Evolutionary conservation across 331 rosid genomes (phyloP).

Genomic region (Ulmus americana): DNA sequence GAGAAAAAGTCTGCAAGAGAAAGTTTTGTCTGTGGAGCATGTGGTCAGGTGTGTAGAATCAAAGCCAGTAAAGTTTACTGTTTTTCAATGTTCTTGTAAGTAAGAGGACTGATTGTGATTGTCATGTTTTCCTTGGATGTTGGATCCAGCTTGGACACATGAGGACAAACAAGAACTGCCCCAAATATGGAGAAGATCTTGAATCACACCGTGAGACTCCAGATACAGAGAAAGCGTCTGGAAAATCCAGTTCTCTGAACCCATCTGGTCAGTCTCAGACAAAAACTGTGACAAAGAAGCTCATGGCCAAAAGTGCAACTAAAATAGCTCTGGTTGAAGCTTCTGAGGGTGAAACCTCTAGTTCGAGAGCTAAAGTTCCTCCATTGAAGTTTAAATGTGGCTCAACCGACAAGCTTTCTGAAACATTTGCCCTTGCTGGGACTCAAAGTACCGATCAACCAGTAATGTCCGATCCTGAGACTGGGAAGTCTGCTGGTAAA

Average conservation of each 20-base stretch:
- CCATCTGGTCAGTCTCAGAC: slow-evolving; percentile 53
- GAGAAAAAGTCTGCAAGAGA: slow-evolving; percentile 94
- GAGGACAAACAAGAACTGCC: slow-evolving; percentile 98
- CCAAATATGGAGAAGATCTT: slow-evolving; percentile 79
- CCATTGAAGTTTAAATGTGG: slow-evolving; percentile 83
- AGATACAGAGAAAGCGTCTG: slow-evolving; percentile 55
- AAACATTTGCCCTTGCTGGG: slow-evolving; percentile 45
- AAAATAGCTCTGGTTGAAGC: slow-evolving; percentile 56
- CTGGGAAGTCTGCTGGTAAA: slow-evolving; percentile 57
- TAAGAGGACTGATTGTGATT: slow-evolving; percentile 12
- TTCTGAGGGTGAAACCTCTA: slow-evolving; percentile 39
- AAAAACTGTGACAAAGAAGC: slow-evolving; percentile 58
- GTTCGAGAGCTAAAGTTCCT: slow-evolving; percentile 38
- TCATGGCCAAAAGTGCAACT: slow-evolving; percentile 43
- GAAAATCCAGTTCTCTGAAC: slow-evolving; percentile 51
- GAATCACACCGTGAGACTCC: slow-evolving; percentile 57
- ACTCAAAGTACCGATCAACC: slow-evolving; percentile 55
- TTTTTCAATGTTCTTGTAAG: neutral
- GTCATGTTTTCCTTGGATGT: slow-evolving; percentile 15
- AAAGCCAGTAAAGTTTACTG: neutral
- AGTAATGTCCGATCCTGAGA: slow-evolving; percentile 68
- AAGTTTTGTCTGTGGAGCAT: slow-evolving; percentile 84
- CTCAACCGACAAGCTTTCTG: slow-evolving; percentile 64
- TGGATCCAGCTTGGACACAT: slow-evolving; percentile 76
- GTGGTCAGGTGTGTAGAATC: slow-evolving; percentile 71